A percentile compares a stretch with the other conserved stretches of the same genome.
These are phyloP conservation scores for Babesia gibsoni DNA, from an alignment of 169 alveolate genomes.

Conservation along the genomic window DNA sequence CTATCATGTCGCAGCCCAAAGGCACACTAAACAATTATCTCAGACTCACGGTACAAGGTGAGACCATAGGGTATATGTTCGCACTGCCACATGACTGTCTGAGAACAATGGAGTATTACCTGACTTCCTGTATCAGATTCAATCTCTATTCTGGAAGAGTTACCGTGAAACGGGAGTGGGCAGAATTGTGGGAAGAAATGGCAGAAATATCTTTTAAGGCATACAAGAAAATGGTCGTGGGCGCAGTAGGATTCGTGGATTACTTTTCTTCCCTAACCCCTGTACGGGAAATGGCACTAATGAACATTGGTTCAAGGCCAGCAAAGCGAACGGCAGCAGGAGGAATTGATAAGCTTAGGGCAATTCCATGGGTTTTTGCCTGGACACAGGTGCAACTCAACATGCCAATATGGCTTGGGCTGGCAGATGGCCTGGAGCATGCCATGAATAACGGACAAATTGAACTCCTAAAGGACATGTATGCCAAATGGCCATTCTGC, in stretches of 20 bases:
- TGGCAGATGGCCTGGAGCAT: slow-evolving; percentile 61
- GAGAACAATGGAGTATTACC: slow-evolving; percentile 76
- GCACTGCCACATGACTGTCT: slow-evolving; percentile 68
- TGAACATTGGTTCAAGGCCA: slow-evolving; percentile 82
- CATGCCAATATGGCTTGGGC: slow-evolving; percentile 83
- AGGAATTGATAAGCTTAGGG: slow-evolving; percentile 80
- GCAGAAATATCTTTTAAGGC: slow-evolving; percentile 71
- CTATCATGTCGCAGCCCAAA: slow-evolving; percentile 79
- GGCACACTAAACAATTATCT: slow-evolving; percentile 75
- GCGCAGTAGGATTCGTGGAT: slow-evolving; percentile 70
- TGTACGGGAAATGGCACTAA: slow-evolving; percentile 76
- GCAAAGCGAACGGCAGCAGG: slow-evolving; percentile 74
- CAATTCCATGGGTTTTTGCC: slow-evolving; percentile 87
- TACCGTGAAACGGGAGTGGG: slow-evolving; percentile 66
- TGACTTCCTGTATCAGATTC: slow-evolving; percentile 73
- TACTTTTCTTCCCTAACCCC: slow-evolving; percentile 81
- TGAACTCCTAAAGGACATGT: slow-evolving; percentile 67
- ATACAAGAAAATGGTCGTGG: slow-evolving; percentile 69
- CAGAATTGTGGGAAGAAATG: slow-evolving; percentile 72
- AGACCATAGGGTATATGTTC: slow-evolving; percentile 71
- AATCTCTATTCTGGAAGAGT: slow-evolving; percentile 56
- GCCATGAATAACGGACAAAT: slow-evolving; percentile 40
- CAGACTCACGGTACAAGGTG: slow-evolving; percentile 82
- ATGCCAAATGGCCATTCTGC: slow-evolving; percentile 79
- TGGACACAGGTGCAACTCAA: slow-evolving; percentile 83